Conservation (phyloP, 345 rosid genomes). For the Dipteronia sinensis region DNA sequence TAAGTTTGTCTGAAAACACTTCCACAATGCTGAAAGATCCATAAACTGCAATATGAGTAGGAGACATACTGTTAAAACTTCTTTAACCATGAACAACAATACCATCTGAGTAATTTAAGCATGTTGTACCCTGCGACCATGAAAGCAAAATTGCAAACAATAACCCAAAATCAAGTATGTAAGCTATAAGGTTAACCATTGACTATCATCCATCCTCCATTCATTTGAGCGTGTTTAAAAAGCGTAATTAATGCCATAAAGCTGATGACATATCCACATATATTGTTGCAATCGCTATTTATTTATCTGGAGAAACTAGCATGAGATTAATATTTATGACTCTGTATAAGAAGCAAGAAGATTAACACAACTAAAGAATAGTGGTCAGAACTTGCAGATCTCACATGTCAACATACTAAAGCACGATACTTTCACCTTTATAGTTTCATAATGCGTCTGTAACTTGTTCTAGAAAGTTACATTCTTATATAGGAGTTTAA, state of each 20-base stretch:
- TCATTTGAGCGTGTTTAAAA: neutral
- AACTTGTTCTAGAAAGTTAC: neutral
- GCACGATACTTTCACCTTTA: neutral
- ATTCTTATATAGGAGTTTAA: neutral
- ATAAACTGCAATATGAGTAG: slow-evolving; percentile 42
- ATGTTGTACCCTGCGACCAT: neutral
- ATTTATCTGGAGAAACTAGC: neutral
- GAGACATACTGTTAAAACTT: neutral
- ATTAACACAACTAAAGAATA: neutral
- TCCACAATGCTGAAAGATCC: slow-evolving; percentile 53
- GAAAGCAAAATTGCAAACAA: neutral
- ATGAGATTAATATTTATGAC: neutral
- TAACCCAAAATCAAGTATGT: neutral
- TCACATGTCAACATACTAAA: neutral
- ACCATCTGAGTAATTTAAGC: neutral
- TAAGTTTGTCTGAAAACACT: slow-evolving; percentile 45
- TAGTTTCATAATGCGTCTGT: neutral
- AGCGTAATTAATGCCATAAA: neutral
- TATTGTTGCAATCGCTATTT: neutral
- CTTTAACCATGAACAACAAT: neutral
- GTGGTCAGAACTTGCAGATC: neutral
- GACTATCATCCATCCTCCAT: neutral
- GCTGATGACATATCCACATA: neutral
- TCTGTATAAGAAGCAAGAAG: neutral
- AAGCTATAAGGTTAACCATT: neutral